Evolutionary conservation across 1,284 basidiomycete genomes (phyloP).

Genomic region (Puccinia brachypodii): DNA sequence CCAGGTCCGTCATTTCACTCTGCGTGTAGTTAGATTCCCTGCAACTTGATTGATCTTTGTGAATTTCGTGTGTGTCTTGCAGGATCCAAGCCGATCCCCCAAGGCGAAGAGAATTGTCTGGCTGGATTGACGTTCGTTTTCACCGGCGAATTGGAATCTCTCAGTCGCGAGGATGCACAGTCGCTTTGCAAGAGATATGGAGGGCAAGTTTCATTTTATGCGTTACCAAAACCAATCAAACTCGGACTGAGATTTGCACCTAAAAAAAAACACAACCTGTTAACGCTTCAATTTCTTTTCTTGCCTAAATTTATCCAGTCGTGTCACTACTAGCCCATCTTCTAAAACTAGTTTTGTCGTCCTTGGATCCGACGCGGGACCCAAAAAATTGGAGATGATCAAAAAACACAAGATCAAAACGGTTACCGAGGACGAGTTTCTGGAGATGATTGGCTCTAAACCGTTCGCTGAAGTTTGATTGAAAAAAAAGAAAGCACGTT

Average conservation of each 20-base stretch:
- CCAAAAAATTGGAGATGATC: conserved; percentile 80
- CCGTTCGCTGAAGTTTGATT: conserved; percentile 12
- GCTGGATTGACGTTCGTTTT: conserved; percentile 90
- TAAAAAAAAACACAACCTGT: neutral
- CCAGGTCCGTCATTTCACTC: conserved; percentile 22
- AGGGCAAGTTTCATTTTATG: conserved; percentile 64
- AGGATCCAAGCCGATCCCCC: conserved; percentile 77
- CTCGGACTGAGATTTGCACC: neutral
- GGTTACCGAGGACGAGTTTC: conserved; percentile 82
- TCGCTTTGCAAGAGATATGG: conserved; percentile 91
- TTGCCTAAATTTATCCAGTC: conserved; percentile 61
- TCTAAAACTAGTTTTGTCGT: conserved; percentile 88
- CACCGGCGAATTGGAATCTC: conserved; percentile 76
- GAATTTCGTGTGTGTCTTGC: conserved; percentile 54
- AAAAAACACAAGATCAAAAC: conserved; percentile 73
- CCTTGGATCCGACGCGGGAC: conserved; percentile 82
- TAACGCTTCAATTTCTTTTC: neutral
- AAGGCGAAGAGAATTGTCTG: conserved; percentile 74
- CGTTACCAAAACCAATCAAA: neutral
- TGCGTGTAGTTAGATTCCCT: neutral
- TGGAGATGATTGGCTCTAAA: conserved; percentile 71
- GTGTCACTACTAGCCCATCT: conserved; percentile 82
- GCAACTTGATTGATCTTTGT: neutral
- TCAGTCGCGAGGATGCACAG: conserved; percentile 81
- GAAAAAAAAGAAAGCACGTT: neutral